phyloP scores from a whole-genome alignment of 495 filamentous ascomycete genomes.

The Hyaloscypha bicolor region DNA sequence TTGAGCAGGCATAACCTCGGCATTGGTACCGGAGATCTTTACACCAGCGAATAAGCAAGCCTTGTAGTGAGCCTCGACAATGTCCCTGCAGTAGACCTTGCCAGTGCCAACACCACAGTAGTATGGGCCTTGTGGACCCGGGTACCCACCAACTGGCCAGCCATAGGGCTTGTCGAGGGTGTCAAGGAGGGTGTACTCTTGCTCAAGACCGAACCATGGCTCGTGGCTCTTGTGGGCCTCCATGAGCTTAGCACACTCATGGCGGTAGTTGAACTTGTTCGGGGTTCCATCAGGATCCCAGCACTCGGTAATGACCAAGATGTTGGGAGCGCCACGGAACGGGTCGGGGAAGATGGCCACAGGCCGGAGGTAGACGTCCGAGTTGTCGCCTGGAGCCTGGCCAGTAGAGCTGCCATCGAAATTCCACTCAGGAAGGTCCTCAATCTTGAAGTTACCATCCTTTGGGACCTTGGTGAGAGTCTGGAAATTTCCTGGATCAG shows the following conservation, averaged over 20 bases:
- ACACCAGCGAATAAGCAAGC: conserved; percentile 90
- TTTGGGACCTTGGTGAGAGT: conserved; percentile 70
- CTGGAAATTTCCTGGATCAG: conserved; percentile 46
- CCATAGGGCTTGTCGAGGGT: conserved; percentile 85
- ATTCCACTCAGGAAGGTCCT: conserved; percentile 97
- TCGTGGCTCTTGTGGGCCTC: conserved; percentile 77
- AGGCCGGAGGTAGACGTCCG: conserved; percentile 96
- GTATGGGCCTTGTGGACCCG: conserved; percentile 96
- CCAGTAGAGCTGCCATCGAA: conserved; percentile 96
- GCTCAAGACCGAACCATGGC: conserved; percentile 98
- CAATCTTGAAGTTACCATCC: conserved; percentile 51
- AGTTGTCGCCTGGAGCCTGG: conserved; percentile 95
- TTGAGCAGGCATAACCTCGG: conserved; percentile 97
- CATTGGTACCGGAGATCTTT: conserved; percentile 97
- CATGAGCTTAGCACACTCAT: conserved; percentile 87
- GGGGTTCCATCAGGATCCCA: conserved; percentile 95
- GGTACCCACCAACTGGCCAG: conserved; percentile 96
- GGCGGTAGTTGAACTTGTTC: conserved; percentile 98
- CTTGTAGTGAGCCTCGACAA: conserved; percentile 98
- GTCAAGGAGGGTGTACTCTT: conserved; percentile 95
- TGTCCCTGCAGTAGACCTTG: conserved; percentile 97
- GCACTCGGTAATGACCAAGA: conserved; percentile 92
- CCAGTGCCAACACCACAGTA: conserved; percentile 98
- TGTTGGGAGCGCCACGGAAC: conserved; percentile 81
- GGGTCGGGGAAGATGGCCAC: conserved; percentile 90